Evolutionary conservation across 768 basidiomycete species (phyloP), one percentile per base, ranked within the genome.

Genomic region (Pleurotus tuoliensis): DNA sequence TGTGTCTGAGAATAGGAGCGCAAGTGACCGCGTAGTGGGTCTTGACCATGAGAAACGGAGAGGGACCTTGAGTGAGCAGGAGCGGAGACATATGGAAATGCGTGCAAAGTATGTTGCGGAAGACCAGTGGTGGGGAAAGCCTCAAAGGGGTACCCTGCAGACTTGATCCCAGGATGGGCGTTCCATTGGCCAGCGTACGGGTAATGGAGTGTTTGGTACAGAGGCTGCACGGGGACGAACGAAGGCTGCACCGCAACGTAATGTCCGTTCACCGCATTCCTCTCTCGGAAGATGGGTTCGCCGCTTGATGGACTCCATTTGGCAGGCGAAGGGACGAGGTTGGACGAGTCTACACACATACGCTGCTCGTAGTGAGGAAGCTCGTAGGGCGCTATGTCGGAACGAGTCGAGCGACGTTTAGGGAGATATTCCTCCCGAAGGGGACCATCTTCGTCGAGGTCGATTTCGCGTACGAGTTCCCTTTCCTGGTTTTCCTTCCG

Each of bases 231-330:
- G 30, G 74, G 66, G 22, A 72, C 63, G 27, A 77, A 67, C 16
- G 81, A 68, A 15, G 86, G 76, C 55, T 83, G 84, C 30, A 86
- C 82, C 13, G 86, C 87, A 43, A 87, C 73, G 57, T 90, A 90
- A 43, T 83, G 79, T 2, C 80, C 82, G 56, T 71, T 80, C 41
- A 67, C 67, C 52, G 84, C 75, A 61, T 76, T 79, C 53, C 74
- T 71, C 52, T 81, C 76, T 34, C 83, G 79, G 27, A 81, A 69
- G 56, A 91, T 81, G 15, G 87, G 89, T 62, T 90, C 90, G 62
- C 89, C 88, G n/a, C 79, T 86, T 11, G 84, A 79, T 47, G 90
- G 89, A 64, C 88, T 89, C 90, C 90, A 92, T 67, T 84, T 84
- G 2, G 89, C 83, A 20, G 90, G 89, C 20, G 89, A 87, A 45